Evolutionary conservation across 1,139 yeast genomes (phyloP), one percentile per base, ranked within the genome.

Genomic region (Magnusiomyces paraingens): DNA sequence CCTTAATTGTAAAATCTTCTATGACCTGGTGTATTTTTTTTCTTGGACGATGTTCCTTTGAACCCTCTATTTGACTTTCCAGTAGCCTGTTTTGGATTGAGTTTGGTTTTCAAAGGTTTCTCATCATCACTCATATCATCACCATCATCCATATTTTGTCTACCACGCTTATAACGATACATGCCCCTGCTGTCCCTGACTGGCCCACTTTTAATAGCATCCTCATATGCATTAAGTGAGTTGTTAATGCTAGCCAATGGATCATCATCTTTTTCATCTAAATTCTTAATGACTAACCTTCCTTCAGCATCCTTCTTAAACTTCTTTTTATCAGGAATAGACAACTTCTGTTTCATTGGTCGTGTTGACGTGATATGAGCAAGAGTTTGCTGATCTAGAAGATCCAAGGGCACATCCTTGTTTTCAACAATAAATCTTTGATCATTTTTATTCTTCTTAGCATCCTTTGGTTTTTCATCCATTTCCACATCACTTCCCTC

Each of bases 161-260:
- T 75, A 35, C 78, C 76, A 40, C 77, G 75, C 73, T 85, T 87
- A 73, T 82, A 93, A 72, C 90, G 91, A 77, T 90, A 80, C 74
- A 83, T 89, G 70, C 90, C 89, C 74, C 82, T 83, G 74, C 88
- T 96, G 55, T 97, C 96, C 71, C 95, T 84, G 3, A 88, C 81
- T 44, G 99, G 98, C 35, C 93, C 97, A 63, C 85, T 88, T 68
- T 82, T 85, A 42, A 93, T 89, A 12, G 98, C 99, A 61, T 89
- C 96, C 62, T 90, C 80, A 67, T 93, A 93, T 0, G 97, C 97
- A 67, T 88, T 88, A 59, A 91, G 80, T 26, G 96, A 94, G n/a
- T 65, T 67, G 42, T 71, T 75, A 10, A 69, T 69, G 57, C 74
- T 77, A 57, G 81, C 80, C 55, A 81, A 66, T 61, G 80, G 80